A percentile compares a stretch with the other conserved stretches of the same genome.
These are phyloP conservation scores for Aspergillus indologenus DNA, from an alignment of 495 filamentous ascomycete species.

Conservation along the genomic window DNA sequence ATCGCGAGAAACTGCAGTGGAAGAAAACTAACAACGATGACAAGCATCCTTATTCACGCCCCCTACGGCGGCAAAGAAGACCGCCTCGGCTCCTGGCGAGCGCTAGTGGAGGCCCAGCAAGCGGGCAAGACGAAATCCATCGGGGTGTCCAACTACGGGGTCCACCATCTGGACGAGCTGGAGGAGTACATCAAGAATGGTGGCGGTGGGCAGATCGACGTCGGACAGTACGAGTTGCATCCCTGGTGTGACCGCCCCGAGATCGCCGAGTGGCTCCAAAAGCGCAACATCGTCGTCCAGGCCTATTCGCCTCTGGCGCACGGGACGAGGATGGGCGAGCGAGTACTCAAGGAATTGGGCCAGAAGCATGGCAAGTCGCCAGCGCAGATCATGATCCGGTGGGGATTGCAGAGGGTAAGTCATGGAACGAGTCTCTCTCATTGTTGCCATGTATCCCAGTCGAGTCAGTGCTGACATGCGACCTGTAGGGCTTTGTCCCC, in stretches of 20 bases:
- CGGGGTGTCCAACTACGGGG: constrained; percentile 55
- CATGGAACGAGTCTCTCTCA: no score
- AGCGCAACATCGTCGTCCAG: constrained; percentile 66
- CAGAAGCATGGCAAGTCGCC: constrained; percentile 70
- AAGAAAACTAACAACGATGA: neutral
- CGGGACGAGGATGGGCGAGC: constrained; percentile 60
- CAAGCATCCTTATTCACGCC: constrained; percentile 51
- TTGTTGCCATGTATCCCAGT: no score
- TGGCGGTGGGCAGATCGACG: constrained; percentile 70
- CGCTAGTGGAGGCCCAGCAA: constrained; percentile 51
- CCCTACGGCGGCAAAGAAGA: constrained; percentile 53
- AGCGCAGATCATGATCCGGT: constrained; percentile 77
- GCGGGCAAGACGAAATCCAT: constrained; percentile 48
- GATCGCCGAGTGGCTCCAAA: constrained; percentile 71
- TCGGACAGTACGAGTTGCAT: constrained; percentile 86
- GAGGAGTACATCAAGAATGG: constrained; percentile 70
- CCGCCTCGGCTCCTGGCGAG: constrained; percentile 46
- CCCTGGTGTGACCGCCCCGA: constrained; percentile 75
- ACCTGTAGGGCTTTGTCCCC: constrained; percentile 54
- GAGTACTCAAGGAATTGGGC: constrained; percentile 52
- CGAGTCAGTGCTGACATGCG: neutral
- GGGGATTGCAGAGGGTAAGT: constrained; percentile 72
- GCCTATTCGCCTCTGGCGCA: constrained; percentile 79
- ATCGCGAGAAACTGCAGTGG: no score
- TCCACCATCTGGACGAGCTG: constrained; percentile 58